Conservation (phyloP, 2,329 filamentous ascomycete species). For the Bretziella fagacearum region DNA sequence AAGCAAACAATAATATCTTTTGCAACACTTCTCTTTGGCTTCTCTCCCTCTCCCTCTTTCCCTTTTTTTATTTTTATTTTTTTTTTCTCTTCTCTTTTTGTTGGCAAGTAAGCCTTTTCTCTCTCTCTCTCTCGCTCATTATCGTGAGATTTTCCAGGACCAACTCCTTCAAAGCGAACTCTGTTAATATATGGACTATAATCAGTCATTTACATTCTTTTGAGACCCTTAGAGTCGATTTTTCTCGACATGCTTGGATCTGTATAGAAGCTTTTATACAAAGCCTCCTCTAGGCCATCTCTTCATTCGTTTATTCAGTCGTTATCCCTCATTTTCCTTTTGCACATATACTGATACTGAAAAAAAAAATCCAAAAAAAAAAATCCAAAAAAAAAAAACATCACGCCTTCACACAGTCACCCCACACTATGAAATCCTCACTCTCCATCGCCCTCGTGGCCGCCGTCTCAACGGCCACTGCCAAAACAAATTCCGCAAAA, state of each 20-base stretch:
- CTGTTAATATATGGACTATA: no score
- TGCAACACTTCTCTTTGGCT: no score
- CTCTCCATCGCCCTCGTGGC: constrained; percentile 1
- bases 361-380: no score
- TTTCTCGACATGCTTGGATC: neutral
- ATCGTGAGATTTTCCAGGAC: neutral
- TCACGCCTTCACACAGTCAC: neutral
- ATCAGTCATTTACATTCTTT: neutral
- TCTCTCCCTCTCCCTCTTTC: no score
- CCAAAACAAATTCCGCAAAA: neutral
- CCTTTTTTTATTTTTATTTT: constrained; percentile 3
- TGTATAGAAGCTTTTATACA: no score
- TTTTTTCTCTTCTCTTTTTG: neutral
- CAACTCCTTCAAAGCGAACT: no score
- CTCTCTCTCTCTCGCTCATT: neutral
- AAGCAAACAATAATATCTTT: no score
- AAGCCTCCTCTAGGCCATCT: neutral
- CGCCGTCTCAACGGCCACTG: neutral
- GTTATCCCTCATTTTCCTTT: neutral
- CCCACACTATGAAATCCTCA: constrained; percentile 8
- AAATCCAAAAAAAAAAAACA: no score
- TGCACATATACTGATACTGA: neutral
- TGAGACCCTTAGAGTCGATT: neutral
- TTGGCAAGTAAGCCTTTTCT: neutral
- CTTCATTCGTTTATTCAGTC: neutral